phyloP scores from a whole-genome alignment of 495 filamentous ascomycete species.

The Penicillium odoratum region DNA sequence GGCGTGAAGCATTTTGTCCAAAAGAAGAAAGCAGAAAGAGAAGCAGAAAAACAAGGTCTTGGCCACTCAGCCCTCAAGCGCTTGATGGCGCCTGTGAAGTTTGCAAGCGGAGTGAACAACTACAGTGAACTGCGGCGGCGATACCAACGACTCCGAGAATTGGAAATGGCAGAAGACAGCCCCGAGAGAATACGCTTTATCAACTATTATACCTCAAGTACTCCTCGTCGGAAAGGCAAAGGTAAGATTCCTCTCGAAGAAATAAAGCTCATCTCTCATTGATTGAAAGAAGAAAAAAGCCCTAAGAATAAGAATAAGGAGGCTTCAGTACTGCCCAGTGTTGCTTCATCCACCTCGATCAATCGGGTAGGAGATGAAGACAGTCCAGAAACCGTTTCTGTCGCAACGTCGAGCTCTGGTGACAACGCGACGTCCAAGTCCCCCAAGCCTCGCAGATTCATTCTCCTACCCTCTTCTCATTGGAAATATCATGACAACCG shows the following conservation, averaged over 20 bases:
- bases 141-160: constrained; percentile 61
- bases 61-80: constrained; percentile 59
- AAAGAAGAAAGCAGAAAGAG: constrained; percentile 49
- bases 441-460: constrained; percentile 70
- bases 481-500: constrained; percentile 51
- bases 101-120: constrained; percentile 78
- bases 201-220: constrained; percentile 89
- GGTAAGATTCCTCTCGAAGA: background rate
- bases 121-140: constrained; percentile 65
- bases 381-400: constrained; percentile 15
- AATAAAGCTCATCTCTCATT: no score
- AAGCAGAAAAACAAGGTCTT: constrained; percentile 66
- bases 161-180: constrained; percentile 60
- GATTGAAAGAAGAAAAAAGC: background rate
- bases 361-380: constrained; percentile 7
- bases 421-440: constrained; percentile 16
- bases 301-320: background rate
- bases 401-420: constrained; percentile 12
- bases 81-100: constrained; percentile 78
- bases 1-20: constrained; percentile 71
- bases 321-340: background rate
- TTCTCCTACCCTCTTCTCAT: constrained; percentile 63
- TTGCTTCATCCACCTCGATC: constrained; percentile 8
- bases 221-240: constrained; percentile 43
- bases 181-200: constrained; percentile 65